Percentiles rank a stretch among this genome's conserved stretches.
Evolutionary conservation across 176 grass and related monocot genomes (phyloP).

Genomic region (Zoysia japonica): DNA sequence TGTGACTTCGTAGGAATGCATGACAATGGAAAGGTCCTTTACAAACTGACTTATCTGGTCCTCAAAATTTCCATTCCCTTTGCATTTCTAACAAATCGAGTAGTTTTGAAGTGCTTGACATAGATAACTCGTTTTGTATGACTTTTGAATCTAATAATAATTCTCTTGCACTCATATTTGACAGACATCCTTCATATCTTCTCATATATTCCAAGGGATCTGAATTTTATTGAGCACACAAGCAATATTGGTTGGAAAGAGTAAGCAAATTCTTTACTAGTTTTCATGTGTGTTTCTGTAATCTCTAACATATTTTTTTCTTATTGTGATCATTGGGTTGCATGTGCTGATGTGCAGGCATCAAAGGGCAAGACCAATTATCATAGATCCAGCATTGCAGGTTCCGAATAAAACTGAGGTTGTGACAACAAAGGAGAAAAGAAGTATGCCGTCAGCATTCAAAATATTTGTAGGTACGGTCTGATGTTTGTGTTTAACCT

Average conservation of each 20-base stretch:
- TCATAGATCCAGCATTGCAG: constrained; percentile 90
- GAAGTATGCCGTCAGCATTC: constrained; percentile 94
- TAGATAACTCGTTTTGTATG: neutral
- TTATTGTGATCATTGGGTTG: constrained; percentile 39
- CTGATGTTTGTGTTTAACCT: constrained; percentile 23
- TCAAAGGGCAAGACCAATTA: constrained; percentile 90
- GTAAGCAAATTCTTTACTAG: constrained; percentile 50
- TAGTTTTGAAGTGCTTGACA: constrained; percentile 1
- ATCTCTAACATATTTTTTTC: constrained; percentile 36
- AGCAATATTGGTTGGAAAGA: constrained; percentile 98
- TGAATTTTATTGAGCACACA: constrained; percentile 94
- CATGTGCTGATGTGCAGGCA: constrained; percentile 66
- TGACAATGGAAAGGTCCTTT: neutral
- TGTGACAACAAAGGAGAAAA: constrained; percentile 92
- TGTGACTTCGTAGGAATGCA: neutral
- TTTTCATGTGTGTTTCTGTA: neutral
- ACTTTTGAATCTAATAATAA: constrained; percentile 4
- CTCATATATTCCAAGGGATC: constrained; percentile 84
- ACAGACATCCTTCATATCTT: constrained; percentile 97
- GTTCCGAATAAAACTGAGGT: constrained; percentile 73
- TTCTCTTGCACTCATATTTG: constrained; percentile 33
- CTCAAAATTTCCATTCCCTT: neutral
- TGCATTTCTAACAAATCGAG: neutral
- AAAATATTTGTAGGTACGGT: constrained; percentile 98
- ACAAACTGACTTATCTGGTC: neutral